Percentiles rank a stretch among this genome's conserved stretches.
phyloP scores from a whole-genome alignment of 345 rosid genomes.

The Schrenkiella parvula region DNA sequence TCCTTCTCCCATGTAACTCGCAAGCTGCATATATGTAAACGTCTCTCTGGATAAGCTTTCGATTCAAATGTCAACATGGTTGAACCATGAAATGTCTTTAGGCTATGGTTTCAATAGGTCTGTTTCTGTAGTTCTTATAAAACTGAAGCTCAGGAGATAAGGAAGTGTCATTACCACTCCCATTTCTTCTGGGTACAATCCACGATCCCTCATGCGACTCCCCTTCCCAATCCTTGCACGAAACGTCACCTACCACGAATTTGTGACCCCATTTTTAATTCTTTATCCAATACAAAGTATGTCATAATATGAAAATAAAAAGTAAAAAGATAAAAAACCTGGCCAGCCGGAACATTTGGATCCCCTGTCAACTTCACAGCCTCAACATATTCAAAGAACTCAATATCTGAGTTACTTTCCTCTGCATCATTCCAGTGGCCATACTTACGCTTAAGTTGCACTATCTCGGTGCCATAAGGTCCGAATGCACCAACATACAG shows the following conservation, averaged over 20 bases:
- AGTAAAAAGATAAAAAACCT: slow-evolving; percentile 46
- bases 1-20: slow-evolving; percentile 87
- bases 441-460: slow-evolving; percentile 80
- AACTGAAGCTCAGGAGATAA: slow-evolving; percentile 15
- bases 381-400: slow-evolving; percentile 91
- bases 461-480: slow-evolving; percentile 91
- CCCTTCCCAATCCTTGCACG: slow-evolving; percentile 92
- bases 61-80: neutral
- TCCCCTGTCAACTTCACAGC: slow-evolving; percentile 98
- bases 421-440: slow-evolving; percentile 75
- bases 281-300: neutral
- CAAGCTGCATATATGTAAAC: slow-evolving; percentile 45
- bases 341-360: slow-evolving; percentile 95
- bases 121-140: neutral
- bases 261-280: neutral
- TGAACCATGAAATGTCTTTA: neutral
- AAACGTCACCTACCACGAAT: slow-evolving; percentile 72
- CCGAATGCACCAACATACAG: slow-evolving; percentile 94
- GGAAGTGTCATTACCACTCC: slow-evolving; percentile 68
- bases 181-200: slow-evolving; percentile 75
- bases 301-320: neutral
- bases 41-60: neutral
- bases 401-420: slow-evolving; percentile 53
- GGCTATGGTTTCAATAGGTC: slow-evolving; percentile 5
- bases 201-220: slow-evolving; percentile 52